phyloP scores from a whole-genome alignment of 805 yeast species.

The Nakazawaea peltata region DNA sequence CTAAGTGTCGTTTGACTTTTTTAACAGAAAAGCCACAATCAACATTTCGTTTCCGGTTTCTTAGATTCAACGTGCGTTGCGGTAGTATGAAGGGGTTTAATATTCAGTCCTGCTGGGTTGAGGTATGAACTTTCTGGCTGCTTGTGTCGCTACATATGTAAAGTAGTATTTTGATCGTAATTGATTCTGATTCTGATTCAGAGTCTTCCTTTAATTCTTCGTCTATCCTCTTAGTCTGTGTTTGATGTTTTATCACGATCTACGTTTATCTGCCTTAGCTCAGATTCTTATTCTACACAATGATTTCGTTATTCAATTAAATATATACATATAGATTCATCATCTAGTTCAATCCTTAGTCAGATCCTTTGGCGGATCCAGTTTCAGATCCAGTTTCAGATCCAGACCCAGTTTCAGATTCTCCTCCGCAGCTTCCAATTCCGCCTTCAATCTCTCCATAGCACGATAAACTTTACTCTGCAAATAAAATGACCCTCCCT shows the following conservation, averaged over 20 bases:
- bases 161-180: no score
- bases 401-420: constrained; percentile 7
- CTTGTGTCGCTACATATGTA: constrained; percentile 48
- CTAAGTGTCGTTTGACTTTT: constrained; percentile 66
- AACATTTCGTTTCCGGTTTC: constrained; percentile 72
- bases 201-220: no score
- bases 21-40: constrained; percentile 68
- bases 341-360: no score
- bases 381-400: background rate
- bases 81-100: constrained; percentile 23
- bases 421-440: constrained; percentile 53
- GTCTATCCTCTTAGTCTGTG: no score
- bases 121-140: constrained; percentile 30
- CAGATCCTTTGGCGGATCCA: no score
- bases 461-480: constrained; percentile 94
- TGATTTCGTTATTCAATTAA: no score
- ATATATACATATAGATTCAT: no score
- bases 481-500: constrained; percentile 91
- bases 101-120: constrained; percentile 20
- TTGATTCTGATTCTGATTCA: no score
- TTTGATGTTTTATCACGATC: no score
- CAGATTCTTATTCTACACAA: no score
- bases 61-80: constrained; percentile 40
- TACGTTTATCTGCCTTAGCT: no score
- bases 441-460: constrained; percentile 81